Evolutionary conservation across 2,329 filamentous ascomycete genomes (phyloP), one percentile per base, ranked within the genome.

Genomic region (Botrytis aclada): DNA sequence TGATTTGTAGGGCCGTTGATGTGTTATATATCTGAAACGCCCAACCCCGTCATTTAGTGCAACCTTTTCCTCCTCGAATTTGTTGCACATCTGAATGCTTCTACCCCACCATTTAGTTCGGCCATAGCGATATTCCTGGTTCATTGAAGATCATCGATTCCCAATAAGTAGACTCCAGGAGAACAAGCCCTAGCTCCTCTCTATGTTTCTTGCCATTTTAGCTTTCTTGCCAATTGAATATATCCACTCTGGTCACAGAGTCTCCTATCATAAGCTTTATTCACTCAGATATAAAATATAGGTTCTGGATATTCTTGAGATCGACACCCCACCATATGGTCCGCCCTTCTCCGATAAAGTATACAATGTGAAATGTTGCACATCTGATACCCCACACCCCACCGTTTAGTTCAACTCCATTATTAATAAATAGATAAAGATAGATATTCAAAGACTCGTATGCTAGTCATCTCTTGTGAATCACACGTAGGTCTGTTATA

Each of bases 401-500:
- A 56, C 51, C 51, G 51, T 56, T 56, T 56, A 56, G 51, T 56
- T 29, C n/a, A 32, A 56, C 14, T 56, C 3, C n/a, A 18, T 9
- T 29, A 8, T 29, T 56, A 18, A 29, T 56, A 18, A 29, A 32
- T 8, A 9, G 6, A 4, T 8, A 56, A 14, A 56, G n/a, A 14
- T 18, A 79, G 34, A 81, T 84, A 9, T 29, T 32, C 7, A 56
- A n/a, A 29, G n/a, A 29, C n/a, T 56, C 7, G 18, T 56, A 29
- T 29, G 12, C 51, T 29, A 29, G 14, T 29, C n/a, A 56, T 29
- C n/a, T 56, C n/a, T 29, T 56, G 51, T 56, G 7, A 4, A 56
- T 8, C 51, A 56, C n/a, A 29, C 1, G 1, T 29, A 8, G n/a
- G 51, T 56, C n/a, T 54, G 25, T 3, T 56, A 32, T 56, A 29